Base-by-base conservation (phyloP, 495 filamentous ascomycete genomes). In the Aspergillus ostianus region DNA sequence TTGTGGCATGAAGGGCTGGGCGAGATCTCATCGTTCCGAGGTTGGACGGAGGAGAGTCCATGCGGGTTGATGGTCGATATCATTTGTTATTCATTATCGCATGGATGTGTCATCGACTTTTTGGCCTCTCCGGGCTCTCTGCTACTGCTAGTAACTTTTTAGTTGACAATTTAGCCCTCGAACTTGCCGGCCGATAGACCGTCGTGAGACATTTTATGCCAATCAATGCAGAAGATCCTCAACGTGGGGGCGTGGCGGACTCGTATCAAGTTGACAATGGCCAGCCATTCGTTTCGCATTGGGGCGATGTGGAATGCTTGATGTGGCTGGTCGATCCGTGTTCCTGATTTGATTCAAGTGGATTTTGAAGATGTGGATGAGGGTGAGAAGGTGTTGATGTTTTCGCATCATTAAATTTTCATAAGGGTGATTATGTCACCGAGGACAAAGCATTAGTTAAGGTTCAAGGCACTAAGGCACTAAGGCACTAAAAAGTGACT, bases 231-330 rank as follows among this genome's bases (percentile, higher is more conserved):
- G 23, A 29, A 13, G 50, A 26, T 29, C 15, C 26, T 26, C 50
- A 52, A 52, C 50, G 50, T 52, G 50, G 50, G 50, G 50, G 50
- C 19, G 21, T 15, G 50, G 21, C 50, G 50, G 36, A 41, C 36
- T 41, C 36, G 36, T 41, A 41, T 41, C 36, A 41, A 12, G 36
- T 41, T 17, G 36, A 41, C 36, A 0, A 15, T 5, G 36, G 36
- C 9, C 36, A 15, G 36, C 12, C 13, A 41, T 41, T 41, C 4
- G 36, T 41, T 13, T 41, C 36, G 36, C 13, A 13, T 41, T 41
- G 9, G 3, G 13, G 5, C 36, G 36, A 41, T 13, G 36, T 15
- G 36, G 36, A 12, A 41, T 41, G 4, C 36, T 15, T 17, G 36
- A 41, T 13, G 36, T 41, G 36, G 29, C 29, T n/a, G n/a, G 36